A percentile compares a stretch with the other conserved stretches of the same genome.
These are phyloP conservation scores for Schizophyllum amplum DNA, from an alignment of 1,284 basidiomycete genomes.

Conservation along the genomic window DNA sequence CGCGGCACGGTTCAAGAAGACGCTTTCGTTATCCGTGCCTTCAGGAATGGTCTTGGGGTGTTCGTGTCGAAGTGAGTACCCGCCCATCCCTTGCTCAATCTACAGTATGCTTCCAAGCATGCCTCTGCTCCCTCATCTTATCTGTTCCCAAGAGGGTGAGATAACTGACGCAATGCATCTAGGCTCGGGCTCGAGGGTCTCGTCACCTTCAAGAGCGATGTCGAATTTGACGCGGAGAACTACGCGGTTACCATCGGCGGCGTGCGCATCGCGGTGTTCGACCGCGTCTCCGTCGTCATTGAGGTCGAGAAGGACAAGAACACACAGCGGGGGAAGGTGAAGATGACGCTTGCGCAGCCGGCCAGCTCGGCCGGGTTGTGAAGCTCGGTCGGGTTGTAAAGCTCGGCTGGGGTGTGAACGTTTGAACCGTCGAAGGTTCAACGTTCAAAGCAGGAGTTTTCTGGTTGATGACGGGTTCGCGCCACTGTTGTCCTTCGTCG, in stretches of 20 bases:
- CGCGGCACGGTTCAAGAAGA: constrained; percentile 63
- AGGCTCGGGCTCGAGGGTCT: constrained; percentile 93
- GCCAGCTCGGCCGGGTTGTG: constrained; percentile 44
- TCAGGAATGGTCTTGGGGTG: constrained; percentile 92
- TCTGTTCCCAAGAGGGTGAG: no score
- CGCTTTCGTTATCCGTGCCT: constrained; percentile 92
- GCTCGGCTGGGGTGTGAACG: constrained; percentile 32
- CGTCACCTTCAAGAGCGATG: constrained; percentile 86
- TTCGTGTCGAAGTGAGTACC: constrained; percentile 84
- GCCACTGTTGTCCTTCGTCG: no score
- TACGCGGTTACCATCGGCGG: constrained; percentile 70
- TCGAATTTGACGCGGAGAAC: constrained; percentile 86
- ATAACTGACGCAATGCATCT: constrained; percentile 5
- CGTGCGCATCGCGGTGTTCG: constrained; percentile 78
- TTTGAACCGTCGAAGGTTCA: no score
- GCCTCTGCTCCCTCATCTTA: background rate
- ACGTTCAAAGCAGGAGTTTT: no score
- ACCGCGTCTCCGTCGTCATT: constrained; percentile 86
- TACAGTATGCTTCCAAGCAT: background rate
- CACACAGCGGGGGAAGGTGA: constrained; percentile 88
- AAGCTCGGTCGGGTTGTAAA: constrained; percentile 30
- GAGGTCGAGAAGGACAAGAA: constrained; percentile 93
- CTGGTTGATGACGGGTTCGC: no score
- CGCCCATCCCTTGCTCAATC: constrained; percentile 3
- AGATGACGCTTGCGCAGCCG: constrained; percentile 78